Base-by-base conservation (phyloP, 2,329 filamentous ascomycete species). In the Colletotrichum sp. region DNA sequence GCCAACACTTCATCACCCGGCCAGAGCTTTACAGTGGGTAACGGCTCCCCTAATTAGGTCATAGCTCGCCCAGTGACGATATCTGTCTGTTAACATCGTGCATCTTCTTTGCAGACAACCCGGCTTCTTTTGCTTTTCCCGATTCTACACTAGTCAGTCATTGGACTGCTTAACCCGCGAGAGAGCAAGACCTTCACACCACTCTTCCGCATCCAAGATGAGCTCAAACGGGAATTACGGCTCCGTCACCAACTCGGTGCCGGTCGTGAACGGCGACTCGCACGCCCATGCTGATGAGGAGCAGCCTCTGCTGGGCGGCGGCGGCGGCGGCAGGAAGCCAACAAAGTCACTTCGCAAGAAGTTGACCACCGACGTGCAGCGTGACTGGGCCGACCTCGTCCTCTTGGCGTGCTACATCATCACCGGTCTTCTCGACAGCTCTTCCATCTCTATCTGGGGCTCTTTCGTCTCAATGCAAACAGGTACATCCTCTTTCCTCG, bases 401-500 rank as follows among this genome's bases (percentile, higher is more conserved):
- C 87, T 96, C 52, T 86, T 96, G 6, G 85, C 91, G 32, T 95
- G 93, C 84, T 96, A 96, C 82, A 85, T 94, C 78, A 93, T 96
- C 81, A 96, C 94, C 0, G 94, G 94, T 6, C 86, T 96, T 13
- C 89, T 95, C 9, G 94, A 96, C 84, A 95, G 93, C 84, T 92
- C 93, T 4, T 92, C 94, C 4, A 93, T 94, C 63, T 93, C 92
- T 73, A 93, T 94, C 57, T 96, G 94, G 93, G 93, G 94, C 15
- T 93, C 93, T 4, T 96, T 96, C 79, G 94, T 95, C 55, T 94
- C 93, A 80, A 96, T 96, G 94, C 94, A 96, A 82, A 96, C 94
- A 36, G 94, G 94, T 91, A 80, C 16, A 9, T 22, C 9, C 52
- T 16, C 36, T 22, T 22, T 36, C 4, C 19, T n/a, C 25, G 5